Percentiles rank a stretch among this genome's conserved stretches.
phyloP scores from a whole-genome alignment of 2,329 filamentous ascomycete species.

The Colletotrichum sp. region DNA sequence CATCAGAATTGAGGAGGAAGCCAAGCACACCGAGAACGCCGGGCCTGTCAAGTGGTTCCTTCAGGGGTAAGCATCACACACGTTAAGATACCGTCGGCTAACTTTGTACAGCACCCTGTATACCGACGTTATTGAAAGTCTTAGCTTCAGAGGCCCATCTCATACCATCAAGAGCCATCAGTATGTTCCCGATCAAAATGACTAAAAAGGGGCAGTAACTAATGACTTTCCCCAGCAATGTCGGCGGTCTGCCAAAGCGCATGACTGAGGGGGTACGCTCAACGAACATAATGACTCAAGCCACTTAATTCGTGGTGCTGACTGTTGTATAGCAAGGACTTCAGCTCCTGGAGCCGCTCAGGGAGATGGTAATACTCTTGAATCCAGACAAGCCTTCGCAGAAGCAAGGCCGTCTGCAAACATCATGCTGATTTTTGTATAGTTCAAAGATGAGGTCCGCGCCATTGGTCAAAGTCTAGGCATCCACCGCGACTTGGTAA shows the following conservation, averaged over 20 bases:
- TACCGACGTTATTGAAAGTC: slow-evolving; percentile 45
- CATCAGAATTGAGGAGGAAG: slow-evolving; percentile 69
- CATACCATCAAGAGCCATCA: slow-evolving; percentile 48
- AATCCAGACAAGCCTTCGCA: neutral
- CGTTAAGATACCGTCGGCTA: neutral
- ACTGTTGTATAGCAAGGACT: neutral
- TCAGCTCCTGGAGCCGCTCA: slow-evolving; percentile 23
- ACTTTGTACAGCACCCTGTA: slow-evolving; percentile 2
- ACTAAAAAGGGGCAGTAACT: neutral
- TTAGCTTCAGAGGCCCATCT: slow-evolving; percentile 43
- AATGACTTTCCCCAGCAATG: slow-evolving; percentile 17
- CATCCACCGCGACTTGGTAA: slow-evolving; percentile 58
- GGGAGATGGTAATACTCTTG: slow-evolving; percentile 31
- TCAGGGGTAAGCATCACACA: slow-evolving; percentile 58
- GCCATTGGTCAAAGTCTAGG: slow-evolving; percentile 33
- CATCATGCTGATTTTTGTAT: neutral
- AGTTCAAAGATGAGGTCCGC: slow-evolving; percentile 28
- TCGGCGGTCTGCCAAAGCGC: neutral
- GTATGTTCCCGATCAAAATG: neutral
- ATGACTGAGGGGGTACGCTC: neutral
- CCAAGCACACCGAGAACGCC: slow-evolving; percentile 68
- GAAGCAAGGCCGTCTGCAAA: neutral
- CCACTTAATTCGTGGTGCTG: slow-evolving; percentile 8
- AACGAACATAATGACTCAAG: neutral
- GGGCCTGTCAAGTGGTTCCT: slow-evolving; percentile 86